phyloP scores from a whole-genome alignment of 2,329 filamentous ascomycete genomes.

The Beauveria caledonica region DNA sequence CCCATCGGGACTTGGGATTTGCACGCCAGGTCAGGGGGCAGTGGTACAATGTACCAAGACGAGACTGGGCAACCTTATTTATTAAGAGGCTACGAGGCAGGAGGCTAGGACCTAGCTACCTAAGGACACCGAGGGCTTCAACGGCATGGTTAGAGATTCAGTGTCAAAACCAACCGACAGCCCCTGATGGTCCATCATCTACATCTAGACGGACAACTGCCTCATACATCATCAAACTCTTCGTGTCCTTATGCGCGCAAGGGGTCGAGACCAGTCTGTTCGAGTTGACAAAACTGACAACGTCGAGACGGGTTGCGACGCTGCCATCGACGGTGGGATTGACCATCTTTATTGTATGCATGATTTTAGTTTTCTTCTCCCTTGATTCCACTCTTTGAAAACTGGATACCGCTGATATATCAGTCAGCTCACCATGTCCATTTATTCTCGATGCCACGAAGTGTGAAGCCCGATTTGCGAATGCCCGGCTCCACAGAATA shows the following conservation, averaged over 20 bases:
- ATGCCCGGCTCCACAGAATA: not conserved
- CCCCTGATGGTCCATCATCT: constrained; percentile 28
- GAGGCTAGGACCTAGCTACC: no score
- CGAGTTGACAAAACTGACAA: constrained; percentile 25
- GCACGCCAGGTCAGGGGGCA: constrained; percentile 26
- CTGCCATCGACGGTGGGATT: constrained; percentile 21
- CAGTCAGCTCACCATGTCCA: not conserved
- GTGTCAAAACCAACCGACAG: constrained; percentile 27
- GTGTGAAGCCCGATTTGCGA: not conserved
- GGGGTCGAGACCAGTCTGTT: constrained; percentile 25
- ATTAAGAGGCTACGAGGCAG: constrained; percentile 14
- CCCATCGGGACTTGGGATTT: constrained; percentile 22
- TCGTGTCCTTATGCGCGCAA: constrained; percentile 27
- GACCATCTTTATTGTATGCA: constrained; percentile 30
- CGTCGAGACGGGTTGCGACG: constrained; percentile 23
- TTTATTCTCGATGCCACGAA: not conserved
- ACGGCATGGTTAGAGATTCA: constrained; percentile 32
- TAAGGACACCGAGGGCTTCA: constrained; percentile 23
- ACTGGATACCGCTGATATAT: not conserved
- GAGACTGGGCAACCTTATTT: constrained; percentile 19
- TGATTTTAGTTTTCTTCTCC: constrained; percentile 2
- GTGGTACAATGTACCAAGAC: constrained; percentile 28
- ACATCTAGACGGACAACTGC: constrained; percentile 12
- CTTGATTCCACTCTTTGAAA: not conserved
- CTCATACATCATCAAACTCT: constrained; percentile 22